These are phyloP conservation scores for Venturia effusa DNA, from an alignment of 2,329 filamentous ascomycete species.

Conservation along the genomic window DNA sequence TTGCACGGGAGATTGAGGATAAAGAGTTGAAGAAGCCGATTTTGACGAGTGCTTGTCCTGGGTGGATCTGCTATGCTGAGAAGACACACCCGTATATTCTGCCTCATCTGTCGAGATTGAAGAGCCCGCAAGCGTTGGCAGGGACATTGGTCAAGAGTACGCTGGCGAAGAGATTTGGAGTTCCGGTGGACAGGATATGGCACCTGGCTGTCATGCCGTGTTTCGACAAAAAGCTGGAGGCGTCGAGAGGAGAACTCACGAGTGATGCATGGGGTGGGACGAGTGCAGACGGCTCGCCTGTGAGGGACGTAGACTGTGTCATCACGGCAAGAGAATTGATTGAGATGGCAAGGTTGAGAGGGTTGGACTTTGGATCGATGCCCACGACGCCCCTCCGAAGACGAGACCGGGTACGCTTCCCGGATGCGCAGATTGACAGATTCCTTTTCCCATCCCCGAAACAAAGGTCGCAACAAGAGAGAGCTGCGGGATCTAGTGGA, in stretches of 20 bases:
- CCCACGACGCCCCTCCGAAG: conserved; percentile 41
- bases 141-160: conserved; percentile 85
- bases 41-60: conserved; percentile 83
- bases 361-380: conserved; percentile 64
- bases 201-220: conserved; percentile 96
- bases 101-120: conserved; percentile 80
- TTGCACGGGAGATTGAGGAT: conserved; percentile 26
- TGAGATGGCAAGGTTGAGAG: conserved; percentile 73
- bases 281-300: conserved; percentile 19
- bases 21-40: conserved; percentile 46
- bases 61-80: conserved; percentile 98
- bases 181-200: conserved; percentile 76
- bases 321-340: conserved; percentile 94
- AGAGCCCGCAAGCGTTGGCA: conserved; percentile 86
- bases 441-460: conserved; percentile 60
- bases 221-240: conserved; percentile 98
- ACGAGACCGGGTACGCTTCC: conserved; percentile 47
- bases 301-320: conserved; percentile 92
- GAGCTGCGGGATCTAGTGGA: conserved; percentile 67
- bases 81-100: conserved; percentile 94
- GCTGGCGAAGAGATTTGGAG: conserved; percentile 59
- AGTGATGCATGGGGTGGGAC: conserved; percentile 54
- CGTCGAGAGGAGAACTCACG: conserved; percentile 84
- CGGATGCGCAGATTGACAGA: conserved; percentile 55
- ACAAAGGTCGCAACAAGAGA: conserved; percentile 30